Evolutionary conservation across 495 filamentous ascomycete species (phyloP), one percentile per base, ranked within the genome.

Genomic region (Hypoxylon cercidicola): DNA sequence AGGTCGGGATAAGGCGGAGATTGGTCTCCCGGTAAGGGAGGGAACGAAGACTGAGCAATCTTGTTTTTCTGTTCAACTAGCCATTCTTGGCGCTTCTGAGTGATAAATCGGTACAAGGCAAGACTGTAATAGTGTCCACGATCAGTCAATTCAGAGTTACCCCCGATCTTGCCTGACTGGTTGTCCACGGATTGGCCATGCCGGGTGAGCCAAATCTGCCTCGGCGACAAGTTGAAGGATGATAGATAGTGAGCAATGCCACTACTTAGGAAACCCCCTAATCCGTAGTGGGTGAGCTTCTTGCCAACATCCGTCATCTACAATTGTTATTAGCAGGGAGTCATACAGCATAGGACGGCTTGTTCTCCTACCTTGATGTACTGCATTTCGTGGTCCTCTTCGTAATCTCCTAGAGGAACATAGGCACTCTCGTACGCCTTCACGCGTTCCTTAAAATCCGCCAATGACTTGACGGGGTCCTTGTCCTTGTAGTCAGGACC

Each of bases 261-360:
- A 21, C 89, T 90, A 43, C 91, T 90, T 20, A 99, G 83, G 75
- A 99, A 99, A 1, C 95, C 95, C 58, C 88, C 87, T 59, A 97
- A 89, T 64, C 94, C 92, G 68, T 94, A 91, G 15, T 93, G 88
- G 21, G 97, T 88, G 25, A 99, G 82, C 75, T 99, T 98, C 37
- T 93, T 88, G 35, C 95, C 95, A 18, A 99, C 95, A 74, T 99
- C 95, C 46, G 97, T 96, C 92, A 99, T 97, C 83, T 93, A 76
- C 32, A 4, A 28, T 18, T 10, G 16, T 25, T 18, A 25, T 69
- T 55, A 69, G 35, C 15, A 39, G 18, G 3, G 21, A 41, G 2
- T n/a, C 13, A 10, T n/a, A 19, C 3, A 32, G 3, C 12, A 28
- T n/a, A 20, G 13, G 20, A 35, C 37, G 5, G 41, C 0, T 34